Evolutionary conservation across 805 yeast species (phyloP), one percentile per base, ranked within the genome.

Genomic region (Hanseniaspora nectarophila): DNA sequence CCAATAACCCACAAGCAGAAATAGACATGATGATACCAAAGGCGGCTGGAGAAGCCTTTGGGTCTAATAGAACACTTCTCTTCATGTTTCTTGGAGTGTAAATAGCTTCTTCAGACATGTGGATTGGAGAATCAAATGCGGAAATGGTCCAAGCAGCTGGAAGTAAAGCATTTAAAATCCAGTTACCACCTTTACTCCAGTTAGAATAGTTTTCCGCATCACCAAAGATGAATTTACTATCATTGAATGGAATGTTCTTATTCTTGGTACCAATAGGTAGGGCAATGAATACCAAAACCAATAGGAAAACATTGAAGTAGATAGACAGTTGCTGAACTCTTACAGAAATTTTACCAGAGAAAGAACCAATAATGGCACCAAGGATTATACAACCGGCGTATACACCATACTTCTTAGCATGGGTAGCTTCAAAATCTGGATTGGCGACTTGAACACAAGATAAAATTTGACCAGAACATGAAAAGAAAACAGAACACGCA

Each of bases 111-210:
- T 82, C 89, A 21, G 82, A 71, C 77, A 80, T 77, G 67, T 82
- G 87, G 47, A 82, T 78, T 59, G 82, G 78, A 7, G 84, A 75
- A 62, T 82, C 88, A 62, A 80, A 81, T 0, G 83, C 79, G 24
- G 84, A 83, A 61, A 82, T 81, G 18, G 85, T 80, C 88, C 89
- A 82, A 54, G 81, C 74, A 1, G 81, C 79, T 0, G 86, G 80
- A 77, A 79, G 73, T 73, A 79, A 76, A 13, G 74, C 70, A 38
- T 67, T 67, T 57, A 79, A 63, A 54, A 72, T 64, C 54, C 70
- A 58, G 70, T 77, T 73, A 77, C 81, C 78, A 29, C 85, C 85
- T 33, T 63, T 66, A 9, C 78, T 72, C 80, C 84, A 81, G 33
- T 70, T 73, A 33, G 79, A 68, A 46, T 63, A 64, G 60, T 78